phyloP scores from a whole-genome alignment of 2,329 filamentous ascomycete genomes.

The Ceratocystis ficicola region DNA sequence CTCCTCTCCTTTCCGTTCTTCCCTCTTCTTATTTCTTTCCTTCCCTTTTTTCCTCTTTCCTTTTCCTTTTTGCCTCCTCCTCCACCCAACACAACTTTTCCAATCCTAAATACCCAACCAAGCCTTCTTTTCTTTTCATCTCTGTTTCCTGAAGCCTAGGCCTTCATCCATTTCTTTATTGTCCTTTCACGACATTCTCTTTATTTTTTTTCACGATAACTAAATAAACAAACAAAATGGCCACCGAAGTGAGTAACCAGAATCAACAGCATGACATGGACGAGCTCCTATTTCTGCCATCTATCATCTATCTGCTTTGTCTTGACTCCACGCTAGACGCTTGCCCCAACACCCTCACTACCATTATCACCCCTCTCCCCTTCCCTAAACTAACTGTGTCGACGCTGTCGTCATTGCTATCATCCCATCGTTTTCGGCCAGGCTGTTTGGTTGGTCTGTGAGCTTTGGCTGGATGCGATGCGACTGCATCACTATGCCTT shows the following conservation, averaged over 20 bases:
- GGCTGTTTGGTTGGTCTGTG: neutral
- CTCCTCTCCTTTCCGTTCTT: slow-evolving; percentile 8
- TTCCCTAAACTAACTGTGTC: neutral
- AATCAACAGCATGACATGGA: neutral
- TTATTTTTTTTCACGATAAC: slow-evolving; percentile 20
- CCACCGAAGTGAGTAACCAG: slow-evolving; percentile 46
- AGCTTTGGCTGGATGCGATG: neutral
- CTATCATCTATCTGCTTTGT: slow-evolving; percentile 18
- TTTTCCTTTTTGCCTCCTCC: slow-evolving; percentile 1
- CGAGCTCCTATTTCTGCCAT: slow-evolving; percentile 11
- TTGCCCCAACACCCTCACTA: neutral
- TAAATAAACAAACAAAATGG: slow-evolving; percentile 37
- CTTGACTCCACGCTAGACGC: neutral
- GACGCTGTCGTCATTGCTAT: neutral
- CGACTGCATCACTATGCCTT: neutral
- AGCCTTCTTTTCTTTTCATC: slow-evolving; percentile 16
- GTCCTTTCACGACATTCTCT: slow-evolving; percentile 11
- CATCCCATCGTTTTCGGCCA: neutral
- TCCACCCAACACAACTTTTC: slow-evolving; percentile 17
- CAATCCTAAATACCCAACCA: slow-evolving; percentile 21
- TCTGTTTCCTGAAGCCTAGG: slow-evolving; percentile 16
- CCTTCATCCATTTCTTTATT: slow-evolving; percentile 20
- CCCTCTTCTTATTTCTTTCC: slow-evolving; percentile 2
- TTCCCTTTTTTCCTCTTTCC: slow-evolving; percentile 11
- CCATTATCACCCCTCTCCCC: neutral